phyloP scores from a whole-genome alignment of 2,329 filamentous ascomycete genomes.

The Clonostachys chloroleuca region DNA sequence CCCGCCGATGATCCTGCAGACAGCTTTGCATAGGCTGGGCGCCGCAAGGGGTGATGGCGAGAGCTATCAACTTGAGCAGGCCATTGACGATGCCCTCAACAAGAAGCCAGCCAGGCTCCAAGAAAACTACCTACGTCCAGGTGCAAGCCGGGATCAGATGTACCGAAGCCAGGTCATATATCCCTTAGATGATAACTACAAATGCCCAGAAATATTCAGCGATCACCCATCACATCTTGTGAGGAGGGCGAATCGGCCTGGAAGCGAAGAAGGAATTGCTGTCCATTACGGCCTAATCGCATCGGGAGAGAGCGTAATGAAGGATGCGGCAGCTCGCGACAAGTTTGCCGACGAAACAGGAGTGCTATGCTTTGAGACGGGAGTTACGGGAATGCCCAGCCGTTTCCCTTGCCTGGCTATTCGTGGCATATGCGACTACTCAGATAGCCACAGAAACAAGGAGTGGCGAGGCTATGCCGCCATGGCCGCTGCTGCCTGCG shows the following conservation, averaged over 20 bases:
- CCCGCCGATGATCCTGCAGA: neutral
- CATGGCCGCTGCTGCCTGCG: constrained; percentile 14
- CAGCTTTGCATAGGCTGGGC: neutral
- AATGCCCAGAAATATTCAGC: too few species aligned
- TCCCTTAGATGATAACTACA: too few species aligned
- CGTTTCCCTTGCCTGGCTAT: constrained; percentile 18
- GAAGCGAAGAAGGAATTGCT: neutral
- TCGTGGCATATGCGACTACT: constrained; percentile 24
- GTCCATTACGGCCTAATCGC: constrained; percentile 7
- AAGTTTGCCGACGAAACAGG: neutral
- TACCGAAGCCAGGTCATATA: neutral
- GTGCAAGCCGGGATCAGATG: neutral
- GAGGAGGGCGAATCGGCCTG: neutral
- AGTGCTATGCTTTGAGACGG: constrained; percentile 3
- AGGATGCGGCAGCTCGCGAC: neutral
- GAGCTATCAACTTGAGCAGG: neutral
- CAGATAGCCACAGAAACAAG: constrained; percentile 20
- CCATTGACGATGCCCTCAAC: neutral
- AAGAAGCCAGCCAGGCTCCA: neutral
- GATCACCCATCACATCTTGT: too few species aligned
- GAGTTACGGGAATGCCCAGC: constrained; percentile 5
- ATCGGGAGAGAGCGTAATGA: constrained; percentile 4
- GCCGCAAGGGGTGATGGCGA: neutral
- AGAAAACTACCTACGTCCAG: neutral
- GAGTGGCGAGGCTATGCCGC: constrained; percentile 18